These are phyloP conservation scores for Pichia exigua DNA, from an alignment of 805 yeast species.

Conservation along the genomic window DNA sequence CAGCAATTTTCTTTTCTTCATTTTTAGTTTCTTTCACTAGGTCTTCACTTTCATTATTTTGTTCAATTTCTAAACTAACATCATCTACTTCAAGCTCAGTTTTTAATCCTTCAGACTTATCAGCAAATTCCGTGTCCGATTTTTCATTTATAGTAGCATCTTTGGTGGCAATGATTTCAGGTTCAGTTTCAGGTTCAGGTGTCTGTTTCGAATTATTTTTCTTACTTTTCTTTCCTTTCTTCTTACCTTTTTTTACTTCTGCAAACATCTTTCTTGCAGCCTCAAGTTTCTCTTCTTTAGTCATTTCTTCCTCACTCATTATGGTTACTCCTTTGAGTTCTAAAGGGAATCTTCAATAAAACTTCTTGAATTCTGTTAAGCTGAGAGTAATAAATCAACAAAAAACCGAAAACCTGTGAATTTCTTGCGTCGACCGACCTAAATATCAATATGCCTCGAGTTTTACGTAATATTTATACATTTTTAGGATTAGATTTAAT, in stretches of 20 bases:
- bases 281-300: conserved; percentile 29
- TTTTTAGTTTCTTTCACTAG: not conserved
- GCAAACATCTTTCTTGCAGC: conserved; percentile 31
- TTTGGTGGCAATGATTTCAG: not conserved
- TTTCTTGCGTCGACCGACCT: not conserved
- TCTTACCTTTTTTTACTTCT: conserved; percentile 27
- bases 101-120: not conserved
- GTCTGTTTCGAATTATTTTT: conserved; percentile 9
- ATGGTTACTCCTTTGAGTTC: not conserved
- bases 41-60: not conserved
- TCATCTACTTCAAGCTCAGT: not conserved
- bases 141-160: conserved; percentile 2
- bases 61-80: not conserved
- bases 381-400: not conserved
- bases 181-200: conserved; percentile 2
- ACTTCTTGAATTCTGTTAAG: no score
- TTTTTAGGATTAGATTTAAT: no score
- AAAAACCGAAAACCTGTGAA: not conserved
- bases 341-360: no score
- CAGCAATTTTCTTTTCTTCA: not conserved
- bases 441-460: no score
- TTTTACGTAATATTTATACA: no score
- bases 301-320: conserved; percentile 21
- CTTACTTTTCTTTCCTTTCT: conserved; percentile 19
- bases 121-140: conserved; percentile 5